These are phyloP conservation scores for Oldenlandia corymbosa DNA, from an alignment of 257 asterid species.

Conservation along the genomic window DNA sequence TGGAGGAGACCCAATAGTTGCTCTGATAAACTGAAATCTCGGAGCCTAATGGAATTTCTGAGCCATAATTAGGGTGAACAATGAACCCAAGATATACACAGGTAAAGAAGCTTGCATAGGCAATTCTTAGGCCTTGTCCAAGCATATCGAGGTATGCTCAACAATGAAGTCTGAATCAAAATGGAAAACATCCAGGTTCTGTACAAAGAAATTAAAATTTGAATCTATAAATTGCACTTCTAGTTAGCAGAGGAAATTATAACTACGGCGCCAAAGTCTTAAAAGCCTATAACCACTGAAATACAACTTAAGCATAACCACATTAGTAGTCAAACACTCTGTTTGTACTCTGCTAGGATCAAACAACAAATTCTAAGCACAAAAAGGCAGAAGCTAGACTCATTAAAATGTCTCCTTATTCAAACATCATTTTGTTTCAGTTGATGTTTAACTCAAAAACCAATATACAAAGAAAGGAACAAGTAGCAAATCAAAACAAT, in stretches of 20 bases:
- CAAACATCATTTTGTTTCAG: not conserved
- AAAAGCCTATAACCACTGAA: no score
- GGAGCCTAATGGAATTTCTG: conserved; percentile 35
- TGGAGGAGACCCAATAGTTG: conserved; percentile 37
- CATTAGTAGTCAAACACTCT: not conserved
- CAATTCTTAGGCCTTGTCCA: conserved; percentile 16
- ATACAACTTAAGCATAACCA: no score
- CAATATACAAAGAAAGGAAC: not conserved
- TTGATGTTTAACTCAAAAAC: no score
- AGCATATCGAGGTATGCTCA: conserved; percentile 22
- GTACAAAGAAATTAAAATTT: conserved; percentile 12
- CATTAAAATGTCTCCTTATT: not conserved
- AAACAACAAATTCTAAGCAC: not conserved
- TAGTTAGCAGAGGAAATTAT: no score
- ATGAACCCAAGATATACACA: conserved; percentile 18
- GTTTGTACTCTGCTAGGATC: not conserved
- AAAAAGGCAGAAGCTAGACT: not conserved
- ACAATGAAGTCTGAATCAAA: conserved; percentile 8
- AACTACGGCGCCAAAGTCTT: no score
- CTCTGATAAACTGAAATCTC: conserved; percentile 25
- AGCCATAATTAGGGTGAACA: conserved; percentile 18
- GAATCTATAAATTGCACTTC: no score
- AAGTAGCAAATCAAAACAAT: not conserved
- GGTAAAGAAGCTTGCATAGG: conserved; percentile 11
- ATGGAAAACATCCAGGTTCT: conserved; percentile 17